A percentile compares a stretch with the other conserved stretches of the same genome.
These are phyloP conservation scores for Parietaria judaica DNA, from an alignment of 306 rosid species.

Conservation along the genomic window DNA sequence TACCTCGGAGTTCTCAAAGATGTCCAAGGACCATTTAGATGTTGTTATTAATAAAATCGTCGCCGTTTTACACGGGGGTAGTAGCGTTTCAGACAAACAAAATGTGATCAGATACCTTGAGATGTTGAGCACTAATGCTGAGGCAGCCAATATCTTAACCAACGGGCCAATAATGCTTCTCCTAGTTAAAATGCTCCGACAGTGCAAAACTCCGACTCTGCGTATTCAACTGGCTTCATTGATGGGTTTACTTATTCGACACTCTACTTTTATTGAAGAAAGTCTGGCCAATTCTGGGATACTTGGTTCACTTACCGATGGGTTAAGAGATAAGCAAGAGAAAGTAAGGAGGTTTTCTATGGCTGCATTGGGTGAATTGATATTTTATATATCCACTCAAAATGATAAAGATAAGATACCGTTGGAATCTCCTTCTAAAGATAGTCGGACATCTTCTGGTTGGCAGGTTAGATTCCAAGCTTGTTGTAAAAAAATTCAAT, in stretches of 20 bases:
- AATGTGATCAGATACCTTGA: conserved; percentile 86
- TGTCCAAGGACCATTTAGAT: conserved; percentile 73
- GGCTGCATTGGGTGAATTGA: conserved; percentile 95
- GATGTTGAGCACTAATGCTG: conserved; percentile 79
- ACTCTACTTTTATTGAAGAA: conserved; percentile 80
- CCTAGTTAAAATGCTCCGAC: conserved; percentile 81
- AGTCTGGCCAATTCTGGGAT: conserved; percentile 82
- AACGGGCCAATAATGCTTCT: conserved; percentile 93
- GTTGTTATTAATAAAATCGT: conserved; percentile 46
- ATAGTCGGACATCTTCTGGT: conserved; percentile 41
- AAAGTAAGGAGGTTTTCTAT: conserved; percentile 94
- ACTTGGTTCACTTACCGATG: conserved; percentile 72
- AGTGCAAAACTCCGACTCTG: conserved; percentile 69
- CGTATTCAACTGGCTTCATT: conserved; percentile 93
- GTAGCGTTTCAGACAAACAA: conserved; percentile 78
- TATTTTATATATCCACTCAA: conserved; percentile 89
- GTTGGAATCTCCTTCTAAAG: conserved; percentile 77
- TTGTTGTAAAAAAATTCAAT: not conserved
- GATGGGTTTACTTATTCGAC: conserved; percentile 84
- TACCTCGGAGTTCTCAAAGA: conserved; percentile 72
- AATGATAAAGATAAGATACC: conserved; percentile 59
- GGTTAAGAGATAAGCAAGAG: conserved; percentile 93
- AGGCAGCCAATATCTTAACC: conserved; percentile 90
- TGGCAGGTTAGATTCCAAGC: conserved; percentile 77
- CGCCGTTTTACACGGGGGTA: conserved; percentile 61